Evolutionary conservation across 768 basidiomycete species (phyloP), one percentile per base, ranked within the genome.

Genomic region (Wakefieldia striispora): DNA sequence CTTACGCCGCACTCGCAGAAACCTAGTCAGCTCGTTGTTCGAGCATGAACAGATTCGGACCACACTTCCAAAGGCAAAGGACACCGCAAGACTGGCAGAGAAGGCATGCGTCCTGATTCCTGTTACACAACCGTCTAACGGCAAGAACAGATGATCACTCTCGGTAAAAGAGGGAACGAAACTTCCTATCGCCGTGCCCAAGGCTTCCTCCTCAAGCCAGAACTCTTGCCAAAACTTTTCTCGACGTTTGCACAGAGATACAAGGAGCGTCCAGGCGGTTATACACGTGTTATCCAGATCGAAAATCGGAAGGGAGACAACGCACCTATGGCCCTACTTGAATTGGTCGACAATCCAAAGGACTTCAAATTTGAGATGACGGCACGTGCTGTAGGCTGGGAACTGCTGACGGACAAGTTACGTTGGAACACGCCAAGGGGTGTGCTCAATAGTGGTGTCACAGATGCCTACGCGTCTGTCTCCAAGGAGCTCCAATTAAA

Each of bases 21-120:
- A 97, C 70, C 74, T 99, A 45, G 95, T 99, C 54, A 90, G 93
- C 21, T 94, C 93, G 5, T 78, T 98, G 29, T 80, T 99, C 49
- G 84, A 97, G 63, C 93, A 98, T 70, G 92, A 97, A 63, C 89
- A 91, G 64, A 92, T 99, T 65, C 87, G 89, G 68, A 98, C 97
- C 6, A 99, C 97, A 0, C 72, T 97, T 14, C 87, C 95, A 27
- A 98, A 97, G 69, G 97, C 97, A 3, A 86, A 88, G 65, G 94
- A 97, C 60, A 74, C 94, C 5, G 91, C 91, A 13, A 79, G 92
- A 57, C 73, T 97, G 45, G 95, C 94, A 14, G 95, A 99, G 64
- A 95, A 95, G 84, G 94, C 86, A 50, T 19, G 60, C 16, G 23
- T 16, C 29, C 13, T 6, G 13, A 23, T 9, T 21, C 17, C 6